A percentile compares a stretch with the other conserved stretches of the same genome.
Conservation (phyloP, 108 stramenopile species). For the Skeletonema menzelii region DNA sequence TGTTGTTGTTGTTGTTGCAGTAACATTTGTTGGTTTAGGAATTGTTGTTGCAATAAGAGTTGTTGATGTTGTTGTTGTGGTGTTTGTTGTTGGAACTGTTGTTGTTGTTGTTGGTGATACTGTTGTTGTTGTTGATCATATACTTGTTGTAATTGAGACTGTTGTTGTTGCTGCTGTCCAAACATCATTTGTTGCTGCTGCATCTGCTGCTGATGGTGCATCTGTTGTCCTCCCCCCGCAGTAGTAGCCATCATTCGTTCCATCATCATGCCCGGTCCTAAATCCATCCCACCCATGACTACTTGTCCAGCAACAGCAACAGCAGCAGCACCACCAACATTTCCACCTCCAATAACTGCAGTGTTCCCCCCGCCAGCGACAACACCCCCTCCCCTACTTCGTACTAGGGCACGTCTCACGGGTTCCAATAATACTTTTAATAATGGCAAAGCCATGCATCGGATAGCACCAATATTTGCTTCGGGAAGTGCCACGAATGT, state of each 20-base stretch:
- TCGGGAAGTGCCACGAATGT: constrained; percentile 37
- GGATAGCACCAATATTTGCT: constrained; percentile 36
- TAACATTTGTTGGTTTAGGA: no score
- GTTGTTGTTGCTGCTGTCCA: background rate
- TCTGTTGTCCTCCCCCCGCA: background rate
- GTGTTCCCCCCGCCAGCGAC: background rate
- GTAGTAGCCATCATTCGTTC: constrained; percentile 4
- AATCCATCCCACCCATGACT: background rate
- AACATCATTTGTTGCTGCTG: constrained; percentile 15
- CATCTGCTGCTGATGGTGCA: constrained; percentile 11
- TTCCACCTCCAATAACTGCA: constrained; percentile 1
- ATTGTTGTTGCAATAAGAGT: no score
- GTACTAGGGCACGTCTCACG: constrained; percentile 30
- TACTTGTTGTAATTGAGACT: constrained; percentile 2
- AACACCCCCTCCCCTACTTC: constrained; percentile 17
- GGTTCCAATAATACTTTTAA: constrained; percentile 38
- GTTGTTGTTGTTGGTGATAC: constrained; percentile 13
- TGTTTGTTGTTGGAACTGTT: background rate
- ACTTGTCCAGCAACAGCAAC: constrained; percentile 4
- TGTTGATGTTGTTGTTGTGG: background rate
- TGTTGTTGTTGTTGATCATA: constrained; percentile 15
- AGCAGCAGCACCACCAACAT: no score
- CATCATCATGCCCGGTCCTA: background rate
- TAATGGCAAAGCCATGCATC: constrained; percentile 18
- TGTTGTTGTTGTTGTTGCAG: constrained; percentile 21